phyloP scores from a whole-genome alignment of 192 early-diverging fungal genomes.

The Backusella morwellensis region DNA sequence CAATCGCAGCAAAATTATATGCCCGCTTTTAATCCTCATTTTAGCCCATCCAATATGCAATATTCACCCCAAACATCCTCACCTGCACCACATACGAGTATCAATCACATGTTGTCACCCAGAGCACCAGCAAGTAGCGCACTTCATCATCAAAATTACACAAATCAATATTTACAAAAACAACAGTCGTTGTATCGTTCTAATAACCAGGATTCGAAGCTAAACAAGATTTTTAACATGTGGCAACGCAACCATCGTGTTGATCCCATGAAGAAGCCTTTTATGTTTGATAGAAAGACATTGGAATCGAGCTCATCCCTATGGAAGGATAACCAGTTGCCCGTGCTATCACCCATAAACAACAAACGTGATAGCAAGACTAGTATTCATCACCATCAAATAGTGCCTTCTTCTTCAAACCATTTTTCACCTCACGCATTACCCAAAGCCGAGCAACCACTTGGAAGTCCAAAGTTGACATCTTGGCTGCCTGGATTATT shows the following conservation, averaged over 20 bases:
- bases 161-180: background rate
- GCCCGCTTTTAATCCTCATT: constrained; percentile 4
- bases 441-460: background rate
- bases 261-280: background rate
- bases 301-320: constrained; percentile 16
- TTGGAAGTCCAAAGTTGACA: constrained; percentile 19
- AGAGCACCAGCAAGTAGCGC: constrained; percentile 6
- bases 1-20: background rate
- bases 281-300: background rate
- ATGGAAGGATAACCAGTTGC: background rate
- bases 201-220: background rate
- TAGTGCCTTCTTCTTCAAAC: background rate
- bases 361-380: background rate
- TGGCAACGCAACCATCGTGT: constrained; percentile 13
- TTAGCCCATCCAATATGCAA: background rate
- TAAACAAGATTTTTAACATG: constrained; percentile 6
- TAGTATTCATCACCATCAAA: background rate
- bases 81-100: constrained; percentile 1
- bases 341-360: background rate
- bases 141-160: constrained; percentile 5
- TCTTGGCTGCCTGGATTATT: constrained; percentile 30
- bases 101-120: constrained; percentile 28
- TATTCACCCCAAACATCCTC: background rate
- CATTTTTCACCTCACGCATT: background rate
- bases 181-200: background rate